Percentiles rank a stretch among this genome's conserved stretches.
Conservation (phyloP, 1,139 yeast genomes). For the Yamadazyma taylorii region DNA sequence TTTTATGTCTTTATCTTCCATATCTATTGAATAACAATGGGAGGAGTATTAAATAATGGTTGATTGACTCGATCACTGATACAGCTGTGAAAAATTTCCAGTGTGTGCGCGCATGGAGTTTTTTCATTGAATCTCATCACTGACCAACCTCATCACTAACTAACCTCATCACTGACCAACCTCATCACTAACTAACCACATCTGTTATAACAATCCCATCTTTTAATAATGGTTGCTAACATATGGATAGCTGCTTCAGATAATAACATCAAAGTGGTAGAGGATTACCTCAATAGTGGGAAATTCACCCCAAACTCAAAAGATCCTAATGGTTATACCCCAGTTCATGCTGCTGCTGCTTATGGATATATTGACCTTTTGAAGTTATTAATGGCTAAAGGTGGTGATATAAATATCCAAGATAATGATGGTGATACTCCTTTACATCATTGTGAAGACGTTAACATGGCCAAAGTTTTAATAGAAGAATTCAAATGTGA, state of each 20-base stretch:
- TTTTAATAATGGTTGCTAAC: conserved; percentile 49
- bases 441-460: conserved; percentile 82
- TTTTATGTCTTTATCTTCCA: neutral
- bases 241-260: conserved; percentile 97
- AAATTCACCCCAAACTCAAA: conserved; percentile 62
- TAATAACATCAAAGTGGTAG: conserved; percentile 62
- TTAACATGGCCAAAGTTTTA: conserved; percentile 59
- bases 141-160: too few species aligned
- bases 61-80: neutral
- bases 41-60: too few species aligned
- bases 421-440: conserved; percentile 97
- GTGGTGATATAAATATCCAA: conserved; percentile 79
- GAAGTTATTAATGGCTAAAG: conserved; percentile 51
- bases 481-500: conserved; percentile 71
- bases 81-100: neutral
- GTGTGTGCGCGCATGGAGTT: neutral
- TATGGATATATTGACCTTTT: conserved; percentile 79
- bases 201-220: too few species aligned
- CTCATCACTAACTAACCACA: too few species aligned
- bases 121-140: conserved; percentile 1
- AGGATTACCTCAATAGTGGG: conserved; percentile 51
- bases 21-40: too few species aligned
- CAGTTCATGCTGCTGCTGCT: conserved; percentile 95
- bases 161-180: too few species aligned
- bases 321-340: conserved; percentile 93